A percentile compares a stretch with the other conserved stretches of the same genome.
Evolutionary conservation across 495 filamentous ascomycete genomes (phyloP).

Genomic region (Trichoderma virens): DNA sequence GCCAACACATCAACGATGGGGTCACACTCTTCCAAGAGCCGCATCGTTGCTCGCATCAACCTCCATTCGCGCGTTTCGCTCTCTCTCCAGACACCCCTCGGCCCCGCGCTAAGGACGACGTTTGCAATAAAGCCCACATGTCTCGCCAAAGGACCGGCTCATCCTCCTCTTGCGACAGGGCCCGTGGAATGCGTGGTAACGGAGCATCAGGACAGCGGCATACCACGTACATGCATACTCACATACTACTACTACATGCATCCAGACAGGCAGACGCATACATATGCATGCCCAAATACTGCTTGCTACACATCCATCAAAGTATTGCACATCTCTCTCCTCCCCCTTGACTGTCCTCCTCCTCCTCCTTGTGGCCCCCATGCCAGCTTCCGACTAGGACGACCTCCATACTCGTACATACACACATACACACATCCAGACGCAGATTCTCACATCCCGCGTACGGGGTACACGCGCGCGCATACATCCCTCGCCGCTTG

Average conservation of each 20-base stretch:
- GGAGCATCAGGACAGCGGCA: constrained; percentile 2
- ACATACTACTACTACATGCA: not conserved
- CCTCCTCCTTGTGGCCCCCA: constrained; percentile 13
- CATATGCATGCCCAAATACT: constrained; percentile 36
- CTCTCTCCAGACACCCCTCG: constrained; percentile 37
- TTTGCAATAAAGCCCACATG: constrained; percentile 57
- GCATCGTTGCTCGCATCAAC: constrained; percentile 52
- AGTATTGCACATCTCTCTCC: constrained; percentile 19
- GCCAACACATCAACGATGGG: constrained; percentile 84
- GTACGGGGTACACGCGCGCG: constrained; percentile 8
- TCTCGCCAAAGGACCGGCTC: constrained; percentile 27
- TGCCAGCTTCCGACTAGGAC: constrained; percentile 6
- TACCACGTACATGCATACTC: constrained; percentile 22
- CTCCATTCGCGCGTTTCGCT: constrained; percentile 33
- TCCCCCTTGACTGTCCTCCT: constrained; percentile 18
- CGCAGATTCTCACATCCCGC: not conserved
- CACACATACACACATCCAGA: constrained; percentile 2
- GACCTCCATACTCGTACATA: not conserved
- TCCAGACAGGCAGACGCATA: constrained; percentile 21
- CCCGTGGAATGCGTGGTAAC: not conserved
- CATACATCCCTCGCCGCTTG: constrained; percentile 8
- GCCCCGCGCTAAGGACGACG: constrained; percentile 42
- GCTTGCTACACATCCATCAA: constrained; percentile 12
- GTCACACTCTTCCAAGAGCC: constrained; percentile 51
- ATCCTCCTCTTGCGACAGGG: constrained; percentile 1